Evolutionary conservation across 306 rosid species (phyloP).

Genomic region (Begonia peltatifolia): DNA sequence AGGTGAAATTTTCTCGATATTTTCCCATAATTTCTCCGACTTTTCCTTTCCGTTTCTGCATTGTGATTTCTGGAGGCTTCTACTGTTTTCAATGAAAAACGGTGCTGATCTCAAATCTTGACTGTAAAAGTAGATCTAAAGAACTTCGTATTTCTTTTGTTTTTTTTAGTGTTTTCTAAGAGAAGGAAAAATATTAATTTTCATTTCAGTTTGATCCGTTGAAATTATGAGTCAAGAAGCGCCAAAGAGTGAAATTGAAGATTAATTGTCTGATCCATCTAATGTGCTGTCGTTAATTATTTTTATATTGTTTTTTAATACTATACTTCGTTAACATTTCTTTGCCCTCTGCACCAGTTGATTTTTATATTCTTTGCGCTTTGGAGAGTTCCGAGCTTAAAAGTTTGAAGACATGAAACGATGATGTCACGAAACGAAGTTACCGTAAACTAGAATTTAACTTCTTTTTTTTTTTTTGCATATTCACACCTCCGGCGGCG

Average conservation of each 20-base stretch:
- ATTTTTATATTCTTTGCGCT: background rate
- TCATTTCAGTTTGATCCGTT: slow-evolving; percentile 3
- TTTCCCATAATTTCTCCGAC: no score
- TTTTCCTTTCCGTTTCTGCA: no score
- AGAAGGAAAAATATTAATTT: no score
- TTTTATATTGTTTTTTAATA: background rate
- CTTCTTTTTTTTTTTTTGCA: no score
- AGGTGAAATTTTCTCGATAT: no score
- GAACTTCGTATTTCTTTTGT: no score
- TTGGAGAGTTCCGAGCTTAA: slow-evolving; percentile 12
- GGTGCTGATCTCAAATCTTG: no score
- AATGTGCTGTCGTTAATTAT: background rate
- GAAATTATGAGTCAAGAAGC: slow-evolving; percentile 37
- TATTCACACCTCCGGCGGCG: no score
- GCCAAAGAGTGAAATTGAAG: slow-evolving; percentile 11
- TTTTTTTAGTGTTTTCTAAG: no score
- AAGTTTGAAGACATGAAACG: slow-evolving; percentile 26
- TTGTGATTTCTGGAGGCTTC: no score
- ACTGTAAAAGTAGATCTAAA: no score
- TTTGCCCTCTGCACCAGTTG: slow-evolving; percentile 4
- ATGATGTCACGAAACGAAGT: slow-evolving; percentile 10
- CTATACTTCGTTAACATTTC: slow-evolving; percentile 2
- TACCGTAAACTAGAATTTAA: slow-evolving; percentile 2
- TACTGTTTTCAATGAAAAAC: no score
- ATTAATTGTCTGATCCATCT: background rate